A percentile compares a stretch with the other conserved stretches of the same genome.
Evolutionary conservation across 2,329 filamentous ascomycete species (phyloP).

Genomic region (Nemania diffusa): DNA sequence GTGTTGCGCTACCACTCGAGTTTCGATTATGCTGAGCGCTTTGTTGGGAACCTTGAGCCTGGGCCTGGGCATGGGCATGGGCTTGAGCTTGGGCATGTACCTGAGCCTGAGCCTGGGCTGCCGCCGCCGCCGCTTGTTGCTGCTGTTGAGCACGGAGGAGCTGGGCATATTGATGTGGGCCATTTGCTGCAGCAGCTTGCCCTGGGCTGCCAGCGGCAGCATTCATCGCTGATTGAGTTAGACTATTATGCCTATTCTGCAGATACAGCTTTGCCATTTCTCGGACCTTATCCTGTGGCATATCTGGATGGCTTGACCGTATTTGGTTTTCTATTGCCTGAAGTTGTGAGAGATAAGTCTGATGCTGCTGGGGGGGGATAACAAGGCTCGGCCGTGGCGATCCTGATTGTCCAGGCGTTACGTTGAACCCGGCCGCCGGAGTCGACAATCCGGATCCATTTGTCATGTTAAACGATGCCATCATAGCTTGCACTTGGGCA

Average conservation of each 20-base stretch:
- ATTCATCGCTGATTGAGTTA: constrained; percentile 63
- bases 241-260: constrained; percentile 54
- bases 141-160: constrained; percentile 67
- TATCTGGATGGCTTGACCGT: constrained; percentile 61
- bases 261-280: constrained; percentile 64
- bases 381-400: constrained; percentile 58
- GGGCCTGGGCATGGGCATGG: constrained; percentile 40
- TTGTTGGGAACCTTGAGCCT: constrained; percentile 42
- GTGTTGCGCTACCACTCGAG: constrained; percentile 47
- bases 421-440: constrained; percentile 57
- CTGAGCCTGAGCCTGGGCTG: constrained; percentile 42
- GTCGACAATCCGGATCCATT: constrained; percentile 58
- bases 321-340: constrained; percentile 64
- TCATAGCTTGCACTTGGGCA: constrained; percentile 63
- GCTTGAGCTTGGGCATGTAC: constrained; percentile 37
- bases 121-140: constrained; percentile 49
- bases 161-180: constrained; percentile 69
- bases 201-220: constrained; percentile 62
- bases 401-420: constrained; percentile 57
- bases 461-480: constrained; percentile 60
- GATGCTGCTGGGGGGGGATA: constrained; percentile 57
- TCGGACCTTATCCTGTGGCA: constrained; percentile 61
- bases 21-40: constrained; percentile 47
- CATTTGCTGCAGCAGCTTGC: constrained; percentile 61
- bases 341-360: constrained; percentile 61